phyloP scores from a whole-genome alignment of 148 eudicot genomes.

The Linanthus parryae region DNA sequence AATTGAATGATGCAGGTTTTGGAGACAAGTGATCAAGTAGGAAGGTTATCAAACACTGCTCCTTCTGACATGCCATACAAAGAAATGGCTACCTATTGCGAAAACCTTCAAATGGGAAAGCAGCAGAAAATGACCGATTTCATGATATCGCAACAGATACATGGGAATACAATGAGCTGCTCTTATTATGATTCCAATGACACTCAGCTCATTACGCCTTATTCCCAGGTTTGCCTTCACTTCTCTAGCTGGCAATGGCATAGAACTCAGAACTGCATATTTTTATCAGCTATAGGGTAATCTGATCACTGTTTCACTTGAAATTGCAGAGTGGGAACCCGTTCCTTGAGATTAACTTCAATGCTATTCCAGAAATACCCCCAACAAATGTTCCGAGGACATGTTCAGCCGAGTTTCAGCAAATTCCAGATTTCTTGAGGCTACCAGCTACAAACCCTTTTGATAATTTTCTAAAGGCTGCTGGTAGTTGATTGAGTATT shows the following conservation, averaged over 20 bases:
- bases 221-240: constrained; percentile 8
- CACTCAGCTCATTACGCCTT: constrained; percentile 14
- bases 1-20: constrained; percentile 31
- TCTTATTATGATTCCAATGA: constrained; percentile 12
- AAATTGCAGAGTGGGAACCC: constrained; percentile 44
- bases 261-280: too few relatives aligned
- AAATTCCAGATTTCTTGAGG: constrained; percentile 29
- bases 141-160: constrained; percentile 31
- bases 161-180: constrained; percentile 22
- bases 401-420: constrained; percentile 34
- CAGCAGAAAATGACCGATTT: constrained; percentile 53
- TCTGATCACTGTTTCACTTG: not conserved
- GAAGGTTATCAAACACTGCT: constrained; percentile 41
- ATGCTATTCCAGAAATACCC: constrained; percentile 9
- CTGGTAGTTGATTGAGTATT: constrained; percentile 40
- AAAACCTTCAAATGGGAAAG: constrained; percentile 48
- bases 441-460: constrained; percentile 47
- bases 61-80: constrained; percentile 47
- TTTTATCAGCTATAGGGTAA: too few relatives aligned
- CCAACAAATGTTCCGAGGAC: constrained; percentile 14
- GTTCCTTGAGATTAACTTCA: constrained; percentile 23
- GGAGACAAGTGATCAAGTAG: constrained; percentile 40
- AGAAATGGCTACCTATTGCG: constrained; percentile 63
- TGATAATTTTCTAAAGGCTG: constrained; percentile 49
- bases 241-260: too few relatives aligned